Base-by-base conservation (phyloP, 1,284 basidiomycete species). In the Pseudozyma sp. region DNA sequence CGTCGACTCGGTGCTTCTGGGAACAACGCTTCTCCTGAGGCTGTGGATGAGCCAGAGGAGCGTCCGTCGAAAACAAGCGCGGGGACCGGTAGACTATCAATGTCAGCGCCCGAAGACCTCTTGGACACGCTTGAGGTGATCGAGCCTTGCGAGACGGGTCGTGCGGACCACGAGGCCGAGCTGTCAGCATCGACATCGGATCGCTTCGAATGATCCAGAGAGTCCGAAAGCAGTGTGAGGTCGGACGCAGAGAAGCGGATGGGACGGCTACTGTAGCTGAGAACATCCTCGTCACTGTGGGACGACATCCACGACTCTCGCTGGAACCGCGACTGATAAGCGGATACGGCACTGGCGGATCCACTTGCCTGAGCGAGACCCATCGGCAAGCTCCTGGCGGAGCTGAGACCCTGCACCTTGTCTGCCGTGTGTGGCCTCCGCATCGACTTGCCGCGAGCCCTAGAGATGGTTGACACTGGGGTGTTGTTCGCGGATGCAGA, bases 231-330 rank as follows among this genome's bases (percentile, higher is more conserved):
- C 7, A 60, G 48, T 7, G 57, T 52, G 33, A 67, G 58, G 10
- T 67, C 64, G 2, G 64, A 67, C 4, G 64, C 64, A 19, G 64
- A 67, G 45, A 67, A 67, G 43, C 64, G 64, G 24, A 67, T 67
- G 8, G 64, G 49, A 5, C 47, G 52, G 17, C 49, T 39, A 6
- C 34, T 30, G 45, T 35, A 53, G 37, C 48, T 48, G 30, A 51
- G 29, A 13, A 31, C 40, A 19, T 56, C 58, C 7, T 61, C 64
- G 17, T 61, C 24, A 43, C 52, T 49, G 49, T 44, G 33, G 8
- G 58, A 48, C 17, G 49, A 53, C 64, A 67, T 67, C 64, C 64
- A 67, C 40, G 64, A 67, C 34, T 67, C 64, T 29, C 64, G 53
- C 39, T 61, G 49, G 34, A 61, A 67, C 4, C 40, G 58, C 19